Evolutionary conservation across 2,329 filamentous ascomycete genomes (phyloP), one percentile per base, ranked within the genome.

Genomic region (Penicillium sp.): DNA sequence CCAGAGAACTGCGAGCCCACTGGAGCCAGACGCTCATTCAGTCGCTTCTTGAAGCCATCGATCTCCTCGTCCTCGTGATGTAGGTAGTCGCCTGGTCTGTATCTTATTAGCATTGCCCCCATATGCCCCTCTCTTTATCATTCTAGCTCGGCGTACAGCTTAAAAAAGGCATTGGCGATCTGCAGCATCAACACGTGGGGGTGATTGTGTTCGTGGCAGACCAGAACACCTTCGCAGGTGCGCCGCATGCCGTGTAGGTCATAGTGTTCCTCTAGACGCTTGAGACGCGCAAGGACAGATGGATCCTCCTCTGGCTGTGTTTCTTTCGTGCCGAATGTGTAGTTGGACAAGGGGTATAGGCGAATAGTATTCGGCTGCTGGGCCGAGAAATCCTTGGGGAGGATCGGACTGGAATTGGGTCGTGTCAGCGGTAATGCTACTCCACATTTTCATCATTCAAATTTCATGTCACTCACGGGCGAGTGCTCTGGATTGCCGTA

Each of bases 141-240:
- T 23, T 4, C 2, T 20, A n/a, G 20, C 20, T 23, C 20, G 12
- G 8, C 76, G 13, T 73, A 84, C 70, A 98, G 81, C 76, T 98
- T 98, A 78, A 98, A 98, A 77, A 98, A 98, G 23, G 93, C 92
- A 71, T 98, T 98, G 46, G 93, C 93, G 65, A 98, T 98, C 78
- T 98, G 93, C 56, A 98, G 81, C 93, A 98, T 97, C 59, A 98
- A 78, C 57, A 98, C 95, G 72, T 98, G 93, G 12, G 93, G 93
- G 72, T 97, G 93, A 75, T 96, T 97, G 78, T 97, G 92, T 74
- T 98, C 93, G 71, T 98, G 93, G 75, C 93, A 98, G 60, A 98
- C 89, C 42, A 98, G 81, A 62, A 98, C 89, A 63, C 91, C 93
- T 75, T 98, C 93, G 72, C 92, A 96, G 15, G 93, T 97, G 48